Conservation (phyloP, 257 asterid species). For the Paulownia fortunei region DNA sequence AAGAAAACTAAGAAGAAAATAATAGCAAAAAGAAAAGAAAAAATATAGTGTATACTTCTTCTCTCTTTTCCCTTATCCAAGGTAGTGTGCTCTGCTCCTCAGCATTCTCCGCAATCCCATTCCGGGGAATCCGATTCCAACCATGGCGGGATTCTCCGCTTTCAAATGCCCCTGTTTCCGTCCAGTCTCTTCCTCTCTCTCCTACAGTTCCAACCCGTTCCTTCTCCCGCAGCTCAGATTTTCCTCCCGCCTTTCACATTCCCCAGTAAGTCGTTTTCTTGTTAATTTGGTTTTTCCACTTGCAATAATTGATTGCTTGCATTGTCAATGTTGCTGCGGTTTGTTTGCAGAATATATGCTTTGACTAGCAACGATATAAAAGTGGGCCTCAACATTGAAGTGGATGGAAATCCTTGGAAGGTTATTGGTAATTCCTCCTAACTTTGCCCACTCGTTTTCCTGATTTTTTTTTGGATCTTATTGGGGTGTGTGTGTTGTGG, state of each 20-base stretch:
- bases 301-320: background rate
- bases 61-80: conserved; percentile 38
- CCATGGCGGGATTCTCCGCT: conserved; percentile 75
- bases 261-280: conserved; percentile 52
- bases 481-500: background rate
- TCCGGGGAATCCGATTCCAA: conserved; percentile 10
- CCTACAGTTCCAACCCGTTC: conserved; percentile 39
- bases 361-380: conserved; percentile 90
- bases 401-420: conserved; percentile 90
- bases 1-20: background rate
- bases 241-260: conserved; percentile 47
- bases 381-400: conserved; percentile 91
- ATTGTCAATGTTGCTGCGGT: background rate
- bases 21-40: background rate
- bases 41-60: too few relatives aligned
- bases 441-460: background rate
- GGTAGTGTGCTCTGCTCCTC: conserved; percentile 16
- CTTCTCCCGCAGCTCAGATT: conserved; percentile 42
- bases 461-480: background rate
- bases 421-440: conserved; percentile 67
- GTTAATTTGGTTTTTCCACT: background rate
- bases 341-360: conserved; percentile 63
- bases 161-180: conserved; percentile 51
- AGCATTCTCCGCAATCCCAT: background rate
- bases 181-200: conserved; percentile 47